Evolutionary conservation across 2,329 filamentous ascomycete genomes (phyloP).

Genomic region (Thielaviopsis ethacetica): DNA sequence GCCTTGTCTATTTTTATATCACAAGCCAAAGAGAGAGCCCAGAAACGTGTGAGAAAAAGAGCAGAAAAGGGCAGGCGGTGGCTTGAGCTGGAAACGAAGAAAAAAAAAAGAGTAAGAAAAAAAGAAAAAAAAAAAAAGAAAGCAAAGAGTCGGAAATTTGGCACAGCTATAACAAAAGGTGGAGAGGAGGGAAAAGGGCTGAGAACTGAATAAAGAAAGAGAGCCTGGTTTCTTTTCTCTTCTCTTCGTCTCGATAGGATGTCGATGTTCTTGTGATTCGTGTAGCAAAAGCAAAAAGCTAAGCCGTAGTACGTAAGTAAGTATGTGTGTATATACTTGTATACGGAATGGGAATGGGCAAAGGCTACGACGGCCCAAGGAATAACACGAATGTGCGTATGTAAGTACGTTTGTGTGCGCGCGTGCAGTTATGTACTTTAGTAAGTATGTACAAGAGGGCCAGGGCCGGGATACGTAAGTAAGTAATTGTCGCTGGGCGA

Average conservation of each 20-base stretch:
- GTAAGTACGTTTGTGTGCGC: not conserved
- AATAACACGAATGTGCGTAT: too few species aligned
- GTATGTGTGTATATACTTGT: too few species aligned
- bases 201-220: not conserved
- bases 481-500: not conserved
- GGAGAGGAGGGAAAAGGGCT: too few species aligned
- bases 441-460: not conserved
- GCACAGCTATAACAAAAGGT: too few species aligned
- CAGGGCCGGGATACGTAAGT: not conserved
- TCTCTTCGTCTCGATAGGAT: not conserved
- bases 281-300: too few species aligned
- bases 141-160: not conserved
- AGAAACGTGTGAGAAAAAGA: not conserved
- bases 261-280: not conserved
- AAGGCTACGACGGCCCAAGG: too few species aligned
- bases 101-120: not conserved
- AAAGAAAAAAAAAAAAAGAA: constrained; percentile 12
- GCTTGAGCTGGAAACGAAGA: not conserved
- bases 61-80: not conserved
- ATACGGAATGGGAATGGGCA: too few species aligned
- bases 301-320: too few species aligned
- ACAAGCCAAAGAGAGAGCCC: not conserved
- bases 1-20: not conserved
- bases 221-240: not conserved
- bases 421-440: too few species aligned